Base-by-base conservation (phyloP, 1,284 basidiomycete species). In the Irpex sp. region DNA sequence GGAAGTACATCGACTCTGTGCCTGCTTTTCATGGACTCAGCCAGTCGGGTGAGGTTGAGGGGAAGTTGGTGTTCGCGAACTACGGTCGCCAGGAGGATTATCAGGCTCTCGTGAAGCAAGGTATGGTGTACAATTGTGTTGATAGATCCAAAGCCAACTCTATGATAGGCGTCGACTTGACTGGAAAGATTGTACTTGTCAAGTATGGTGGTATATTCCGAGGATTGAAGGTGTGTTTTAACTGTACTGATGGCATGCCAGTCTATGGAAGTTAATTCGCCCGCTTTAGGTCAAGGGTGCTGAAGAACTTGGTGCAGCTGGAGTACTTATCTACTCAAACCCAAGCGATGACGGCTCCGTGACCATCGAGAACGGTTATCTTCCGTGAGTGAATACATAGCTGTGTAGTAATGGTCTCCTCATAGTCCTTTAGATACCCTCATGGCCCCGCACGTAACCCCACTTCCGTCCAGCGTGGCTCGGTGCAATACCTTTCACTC, bases 371-470 rank as follows among this genome's bases (percentile, higher is more conserved):
- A 94, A 96, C 66, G 93, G 92, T 1, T 92, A 88, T 70, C 75
- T 80, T 53, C 78, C 86, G 17, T 86, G n/a, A 21, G 60, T 61
- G 13, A 5, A 15, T 21, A 13, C 13, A 49, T 21, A 11, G n/a
- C 46, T 11, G 7, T 9, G 7, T 26, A 3, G 21, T n/a, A 9
- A 33, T 33, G 7, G 11, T 50, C 11, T 61, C 53, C 21, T 49
- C 15, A 33, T 31, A 50, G 17, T 50, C 4, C 11, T 19, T 13
- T 37, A 61, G 60, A 35, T 61, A 97, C 74, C 97, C 96, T 0
- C 79, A 86, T n/a, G 95, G 96, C 0, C 94, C 95, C 36, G 95
- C 94, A 47, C 85, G 93, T 47, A 93, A 95, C 74, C 93, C 92
- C 0, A 87, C 85, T 6, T 84, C 90, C 2, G 87, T 96, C 9